A percentile compares a stretch with the other conserved stretches of the same genome.
phyloP scores from a whole-genome alignment of 108 stramenopile genomes.

The Nannochloropsis gaditana region DNA sequence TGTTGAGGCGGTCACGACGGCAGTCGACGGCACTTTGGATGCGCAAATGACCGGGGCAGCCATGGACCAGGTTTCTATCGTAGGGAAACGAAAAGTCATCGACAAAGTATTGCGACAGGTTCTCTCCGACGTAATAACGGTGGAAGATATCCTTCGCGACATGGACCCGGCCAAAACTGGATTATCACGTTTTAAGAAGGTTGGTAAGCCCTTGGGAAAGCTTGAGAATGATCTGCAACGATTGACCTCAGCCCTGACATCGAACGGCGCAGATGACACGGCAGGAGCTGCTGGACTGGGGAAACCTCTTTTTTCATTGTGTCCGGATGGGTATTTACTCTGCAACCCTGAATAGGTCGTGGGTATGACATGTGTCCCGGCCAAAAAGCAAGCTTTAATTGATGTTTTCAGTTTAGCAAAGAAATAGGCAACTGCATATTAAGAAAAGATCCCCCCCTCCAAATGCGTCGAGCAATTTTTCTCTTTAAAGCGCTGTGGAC shows the following conservation, averaged over 20 bases:
- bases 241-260: not conserved
- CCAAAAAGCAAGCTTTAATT: too few species aligned
- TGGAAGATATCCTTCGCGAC: not conserved
- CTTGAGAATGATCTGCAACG: constrained; percentile 17
- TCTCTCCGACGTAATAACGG: not conserved
- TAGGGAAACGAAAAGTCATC: not conserved
- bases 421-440: too few species aligned
- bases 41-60: not conserved
- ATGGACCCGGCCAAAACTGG: not conserved
- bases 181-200: not conserved
- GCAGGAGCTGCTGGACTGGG: not conserved
- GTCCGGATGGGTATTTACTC: not conserved
- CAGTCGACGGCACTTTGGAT: not conserved
- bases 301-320: constrained; percentile 5
- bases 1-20: not conserved
- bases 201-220: not conserved
- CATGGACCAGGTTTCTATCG: not conserved
- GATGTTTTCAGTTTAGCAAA: too few species aligned
- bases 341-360: not conserved
- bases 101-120: constrained; percentile 7
- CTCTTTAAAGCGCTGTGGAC: not conserved
- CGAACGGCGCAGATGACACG: not conserved
- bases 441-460: too few species aligned
- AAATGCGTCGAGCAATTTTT: not conserved
- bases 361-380: too few species aligned